phyloP scores from a whole-genome alignment of 2,329 filamentous ascomycete genomes.

The Arthrobotrys pseudoclavata region DNA sequence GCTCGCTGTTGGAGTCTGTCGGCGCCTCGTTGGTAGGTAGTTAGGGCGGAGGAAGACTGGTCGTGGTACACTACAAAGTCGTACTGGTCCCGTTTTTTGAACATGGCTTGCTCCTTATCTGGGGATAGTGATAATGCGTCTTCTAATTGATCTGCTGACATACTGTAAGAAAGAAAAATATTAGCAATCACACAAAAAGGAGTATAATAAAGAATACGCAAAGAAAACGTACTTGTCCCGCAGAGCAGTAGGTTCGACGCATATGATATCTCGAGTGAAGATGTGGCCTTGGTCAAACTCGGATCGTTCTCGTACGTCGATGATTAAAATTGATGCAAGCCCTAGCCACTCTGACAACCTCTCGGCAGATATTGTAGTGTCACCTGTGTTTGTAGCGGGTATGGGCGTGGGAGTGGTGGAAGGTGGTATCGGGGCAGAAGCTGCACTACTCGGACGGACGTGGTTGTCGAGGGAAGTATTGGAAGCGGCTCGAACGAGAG shows the following conservation, averaged over 20 bases:
- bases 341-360: slow-evolving; percentile 79
- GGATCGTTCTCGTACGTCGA: slow-evolving; percentile 85
- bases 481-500: slow-evolving; percentile 35
- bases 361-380: slow-evolving; percentile 73
- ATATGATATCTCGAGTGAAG: slow-evolving; percentile 84
- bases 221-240: slow-evolving; percentile 75
- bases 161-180: slow-evolving; percentile 64
- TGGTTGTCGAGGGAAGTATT: slow-evolving; percentile 65
- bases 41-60: slow-evolving; percentile 71
- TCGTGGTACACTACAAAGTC: slow-evolving; percentile 95
- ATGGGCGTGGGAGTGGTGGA: slow-evolving; percentile 64
- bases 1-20: slow-evolving; percentile 70
- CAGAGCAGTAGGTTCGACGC: slow-evolving; percentile 85
- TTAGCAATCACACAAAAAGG: slow-evolving; percentile 35
- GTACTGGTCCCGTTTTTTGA: slow-evolving; percentile 79
- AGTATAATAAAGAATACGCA: slow-evolving; percentile 66
- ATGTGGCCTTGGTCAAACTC: slow-evolving; percentile 92
- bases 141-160: slow-evolving; percentile 74
- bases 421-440: slow-evolving; percentile 65
- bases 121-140: slow-evolving; percentile 80
- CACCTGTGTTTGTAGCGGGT: slow-evolving; percentile 66
- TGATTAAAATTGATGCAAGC: slow-evolving; percentile 77
- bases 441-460: slow-evolving; percentile 61
- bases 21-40: slow-evolving; percentile 63
- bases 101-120: slow-evolving; percentile 79